Evolutionary conservation across 495 filamentous ascomycete species (phyloP).

Genomic region (Podospora fimiseda): DNA sequence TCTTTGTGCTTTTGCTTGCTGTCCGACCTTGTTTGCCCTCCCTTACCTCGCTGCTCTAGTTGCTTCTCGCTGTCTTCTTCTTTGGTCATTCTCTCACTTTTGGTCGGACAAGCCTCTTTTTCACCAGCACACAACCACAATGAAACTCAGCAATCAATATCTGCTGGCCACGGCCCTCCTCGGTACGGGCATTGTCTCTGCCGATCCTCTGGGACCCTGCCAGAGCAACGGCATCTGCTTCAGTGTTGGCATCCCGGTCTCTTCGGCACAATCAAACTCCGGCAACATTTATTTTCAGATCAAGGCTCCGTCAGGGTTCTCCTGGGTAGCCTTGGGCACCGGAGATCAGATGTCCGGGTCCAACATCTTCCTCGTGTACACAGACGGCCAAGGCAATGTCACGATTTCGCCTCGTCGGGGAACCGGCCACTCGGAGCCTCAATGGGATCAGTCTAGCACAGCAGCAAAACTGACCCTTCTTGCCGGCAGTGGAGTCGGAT

Average conservation of each 20-base stretch:
- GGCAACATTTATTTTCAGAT: conserved; percentile 63
- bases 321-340: conserved; percentile 63
- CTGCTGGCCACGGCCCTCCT: conserved; percentile 12
- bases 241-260: conserved; percentile 38
- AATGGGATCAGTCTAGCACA: conserved; percentile 42
- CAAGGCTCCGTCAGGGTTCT: conserved; percentile 48
- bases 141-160: conserved; percentile 4
- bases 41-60: too few species aligned
- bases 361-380: conserved; percentile 65
- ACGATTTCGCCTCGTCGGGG: conserved; percentile 61
- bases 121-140: conserved; percentile 1
- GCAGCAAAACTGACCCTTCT: conserved; percentile 46
- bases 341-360: conserved; percentile 55
- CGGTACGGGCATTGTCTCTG: conserved; percentile 18
- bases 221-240: conserved; percentile 33
- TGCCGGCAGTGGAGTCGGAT: conserved; percentile 52
- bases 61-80: too few species aligned
- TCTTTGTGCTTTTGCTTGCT: too few species aligned
- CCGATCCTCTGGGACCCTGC: conserved; percentile 22
- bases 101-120: too few species aligned
- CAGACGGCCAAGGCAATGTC: conserved; percentile 48
- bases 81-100: too few species aligned
- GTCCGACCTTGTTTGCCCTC: too few species aligned
- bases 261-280: conserved; percentile 29
- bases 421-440: conserved; percentile 47